Evolutionary conservation across 2,329 filamentous ascomycete species (phyloP).

Genomic region (Torrubiellomyces zombiae): DNA sequence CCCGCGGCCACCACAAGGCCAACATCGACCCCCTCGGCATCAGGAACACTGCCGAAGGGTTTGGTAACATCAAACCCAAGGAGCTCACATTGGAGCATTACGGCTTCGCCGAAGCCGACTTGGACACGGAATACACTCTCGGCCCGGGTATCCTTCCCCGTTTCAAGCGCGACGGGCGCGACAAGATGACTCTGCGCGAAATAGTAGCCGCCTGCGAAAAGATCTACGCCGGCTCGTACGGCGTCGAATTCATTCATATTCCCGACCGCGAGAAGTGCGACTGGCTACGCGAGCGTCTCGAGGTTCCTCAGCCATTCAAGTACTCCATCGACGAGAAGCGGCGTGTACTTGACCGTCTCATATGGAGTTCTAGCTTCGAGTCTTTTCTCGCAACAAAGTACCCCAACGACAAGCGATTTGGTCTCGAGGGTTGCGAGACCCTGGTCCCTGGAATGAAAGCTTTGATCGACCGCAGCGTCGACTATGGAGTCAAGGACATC

Average conservation of each 20-base stretch:
- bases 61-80: constrained; percentile 75
- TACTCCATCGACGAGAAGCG: constrained; percentile 98
- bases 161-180: constrained; percentile 73
- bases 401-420: constrained; percentile 98
- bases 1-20: constrained; percentile 94
- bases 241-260: constrained; percentile 97
- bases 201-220: constrained; percentile 87
- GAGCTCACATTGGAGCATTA: constrained; percentile 90
- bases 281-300: constrained; percentile 89
- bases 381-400: constrained; percentile 92
- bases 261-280: constrained; percentile 95
- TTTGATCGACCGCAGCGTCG: constrained; percentile 91
- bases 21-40: constrained; percentile 94
- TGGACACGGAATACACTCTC: constrained; percentile 80
- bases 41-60: constrained; percentile 56
- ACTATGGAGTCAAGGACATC: constrained; percentile 97
- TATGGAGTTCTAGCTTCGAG: constrained; percentile 98
- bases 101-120: constrained; percentile 83
- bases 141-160: constrained; percentile 89
- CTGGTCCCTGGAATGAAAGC: constrained; percentile 99
- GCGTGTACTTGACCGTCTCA: constrained; percentile 87
- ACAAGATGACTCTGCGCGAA: constrained; percentile 93
- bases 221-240: constrained; percentile 95
- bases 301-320: constrained; percentile 88
- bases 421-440: constrained; percentile 91